These are phyloP conservation scores for Trichopus zeylanicus DNA, from an alignment of 116 monocot genomes.

Conservation along the genomic window DNA sequence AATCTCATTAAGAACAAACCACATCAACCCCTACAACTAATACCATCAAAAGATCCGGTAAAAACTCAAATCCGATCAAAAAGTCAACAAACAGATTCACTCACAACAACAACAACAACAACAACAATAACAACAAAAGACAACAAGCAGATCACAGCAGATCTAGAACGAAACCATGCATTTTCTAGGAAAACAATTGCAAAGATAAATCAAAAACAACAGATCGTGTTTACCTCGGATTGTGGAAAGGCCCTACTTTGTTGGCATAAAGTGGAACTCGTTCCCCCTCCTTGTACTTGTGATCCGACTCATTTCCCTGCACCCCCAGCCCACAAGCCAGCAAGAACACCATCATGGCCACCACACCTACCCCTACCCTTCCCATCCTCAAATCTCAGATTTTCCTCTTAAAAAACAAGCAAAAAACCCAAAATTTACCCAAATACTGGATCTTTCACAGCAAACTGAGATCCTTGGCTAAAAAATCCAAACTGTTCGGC, in stretches of 20 bases:
- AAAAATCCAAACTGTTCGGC: too few relatives aligned
- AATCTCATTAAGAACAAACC: background rate
- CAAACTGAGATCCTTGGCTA: too few relatives aligned
- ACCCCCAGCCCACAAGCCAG: conserved; percentile 22
- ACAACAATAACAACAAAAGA: background rate
- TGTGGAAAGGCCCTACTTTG: conserved; percentile 72
- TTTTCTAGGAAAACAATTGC: too few relatives aligned
- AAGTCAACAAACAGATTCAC: background rate
- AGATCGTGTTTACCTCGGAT: conserved; percentile 47
- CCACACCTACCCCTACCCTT: conserved; percentile 1
- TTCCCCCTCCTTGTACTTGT: conserved; percentile 52
- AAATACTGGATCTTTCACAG: too few relatives aligned
- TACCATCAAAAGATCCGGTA: background rate
- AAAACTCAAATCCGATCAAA: background rate
- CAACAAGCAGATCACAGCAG: background rate
- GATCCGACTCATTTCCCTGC: conserved; percentile 44
- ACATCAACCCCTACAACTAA: background rate
- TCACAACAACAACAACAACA: too few relatives aligned
- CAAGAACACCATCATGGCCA: conserved; percentile 8
- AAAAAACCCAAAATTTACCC: background rate
- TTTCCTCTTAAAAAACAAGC: background rate
- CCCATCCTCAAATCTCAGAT: background rate
- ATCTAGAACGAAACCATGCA: conserved; percentile 3
- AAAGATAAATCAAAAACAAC: background rate
- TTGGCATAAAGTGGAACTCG: conserved; percentile 66